Percentiles rank a stretch among this genome's conserved stretches.
Conservation (phyloP, 345 rosid genomes). For the Geranium rotundifolium region DNA sequence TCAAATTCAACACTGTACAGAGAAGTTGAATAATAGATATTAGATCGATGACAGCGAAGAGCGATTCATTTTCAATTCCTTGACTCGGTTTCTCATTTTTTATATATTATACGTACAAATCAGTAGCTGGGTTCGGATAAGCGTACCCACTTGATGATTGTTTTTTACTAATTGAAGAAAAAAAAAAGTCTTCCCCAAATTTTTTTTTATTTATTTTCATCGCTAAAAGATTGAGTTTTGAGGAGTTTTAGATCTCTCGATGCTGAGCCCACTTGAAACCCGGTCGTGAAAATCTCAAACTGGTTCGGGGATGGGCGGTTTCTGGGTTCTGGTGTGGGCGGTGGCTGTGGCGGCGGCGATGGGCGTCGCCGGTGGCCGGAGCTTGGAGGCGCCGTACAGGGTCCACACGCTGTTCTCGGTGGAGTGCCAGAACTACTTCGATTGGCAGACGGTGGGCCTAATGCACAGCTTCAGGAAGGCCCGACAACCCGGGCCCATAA, state of each 20-base stretch:
- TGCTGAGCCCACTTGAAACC: constrained; percentile 8
- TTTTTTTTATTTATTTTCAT: no score
- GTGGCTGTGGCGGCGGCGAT: constrained; percentile 8
- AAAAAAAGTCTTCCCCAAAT: no score
- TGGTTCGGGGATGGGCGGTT: constrained; percentile 29
- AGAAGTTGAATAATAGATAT: no score
- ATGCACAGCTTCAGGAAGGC: constrained; percentile 87
- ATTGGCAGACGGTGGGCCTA: constrained; percentile 97
- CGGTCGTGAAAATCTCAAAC: constrained; percentile 23
- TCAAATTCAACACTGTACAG: no score
- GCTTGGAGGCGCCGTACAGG: constrained; percentile 50
- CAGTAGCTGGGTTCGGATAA: no score
- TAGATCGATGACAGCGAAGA: no score
- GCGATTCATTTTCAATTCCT: no score
- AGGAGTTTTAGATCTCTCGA: not conserved
- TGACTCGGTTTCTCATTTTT: no score
- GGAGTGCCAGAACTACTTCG: constrained; percentile 91
- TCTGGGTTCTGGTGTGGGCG: constrained; percentile 12
- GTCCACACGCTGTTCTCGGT: constrained; percentile 94
- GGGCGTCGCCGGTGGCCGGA: constrained; percentile 24
- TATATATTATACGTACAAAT: no score
- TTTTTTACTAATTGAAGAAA: no score
- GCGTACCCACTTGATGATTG: no score
- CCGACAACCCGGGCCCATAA: constrained; percentile 80
- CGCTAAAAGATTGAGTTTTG: not conserved